These are phyloP conservation scores for Jacaranda copaia DNA, from an alignment of 257 asterid genomes.

Conservation along the genomic window DNA sequence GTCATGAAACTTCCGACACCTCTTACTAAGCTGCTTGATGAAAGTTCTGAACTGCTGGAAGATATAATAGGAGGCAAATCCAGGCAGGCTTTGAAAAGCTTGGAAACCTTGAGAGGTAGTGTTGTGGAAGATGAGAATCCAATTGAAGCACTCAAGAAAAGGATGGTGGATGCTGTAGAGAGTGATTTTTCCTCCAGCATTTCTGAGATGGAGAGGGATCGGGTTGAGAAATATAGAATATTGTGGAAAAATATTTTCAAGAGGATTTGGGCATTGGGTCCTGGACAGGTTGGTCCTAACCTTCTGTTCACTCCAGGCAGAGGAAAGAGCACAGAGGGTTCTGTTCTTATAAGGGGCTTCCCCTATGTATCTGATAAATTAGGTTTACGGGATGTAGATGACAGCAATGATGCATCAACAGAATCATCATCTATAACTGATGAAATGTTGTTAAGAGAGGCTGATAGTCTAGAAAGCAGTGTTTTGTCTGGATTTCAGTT, in stretches of 20 bases:
- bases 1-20: conserved; percentile 85
- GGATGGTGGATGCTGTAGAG: conserved; percentile 77
- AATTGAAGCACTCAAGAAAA: conserved; percentile 70
- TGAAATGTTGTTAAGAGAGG: conserved; percentile 59
- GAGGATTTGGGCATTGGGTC: conserved; percentile 97
- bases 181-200: conserved; percentile 51
- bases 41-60: conserved; percentile 73
- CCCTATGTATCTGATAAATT: conserved; percentile 74
- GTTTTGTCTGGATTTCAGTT: conserved; percentile 91
- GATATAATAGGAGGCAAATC: conserved; percentile 86
- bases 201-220: conserved; percentile 61
- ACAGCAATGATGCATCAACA: conserved; percentile 33
- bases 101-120: conserved; percentile 67
- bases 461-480: conserved; percentile 80
- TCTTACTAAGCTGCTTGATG: conserved; percentile 82
- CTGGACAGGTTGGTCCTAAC: conserved; percentile 89
- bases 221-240: conserved; percentile 57
- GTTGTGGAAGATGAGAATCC: conserved; percentile 76
- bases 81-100: conserved; percentile 60
- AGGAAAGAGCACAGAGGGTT: conserved; percentile 47
- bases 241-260: conserved; percentile 65
- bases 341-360: conserved; percentile 71
- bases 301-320: conserved; percentile 72
- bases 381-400: conserved; percentile 55
- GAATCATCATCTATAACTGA: conserved; percentile 47